Conservation (phyloP, 176 grass and related monocot genomes). For the Oryza meyeriana region DNA sequence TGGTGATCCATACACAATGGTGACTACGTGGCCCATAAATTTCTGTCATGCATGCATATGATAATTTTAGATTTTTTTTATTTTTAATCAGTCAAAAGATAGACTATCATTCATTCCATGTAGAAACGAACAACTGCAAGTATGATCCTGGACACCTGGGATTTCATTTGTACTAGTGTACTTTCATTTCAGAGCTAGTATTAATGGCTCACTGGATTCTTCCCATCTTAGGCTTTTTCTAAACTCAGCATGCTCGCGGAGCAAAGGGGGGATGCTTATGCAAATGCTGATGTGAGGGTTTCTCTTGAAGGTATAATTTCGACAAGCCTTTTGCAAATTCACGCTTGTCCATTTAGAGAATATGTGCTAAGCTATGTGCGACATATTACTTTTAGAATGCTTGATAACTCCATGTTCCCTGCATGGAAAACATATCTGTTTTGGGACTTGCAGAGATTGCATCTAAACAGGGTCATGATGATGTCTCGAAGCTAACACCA, state of each 20-base stretch:
- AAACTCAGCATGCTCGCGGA: conserved; percentile 79
- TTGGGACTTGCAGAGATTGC: conserved; percentile 67
- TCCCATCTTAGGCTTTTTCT: conserved; percentile 63
- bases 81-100: not conserved
- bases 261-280: conserved; percentile 85
- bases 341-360: not conserved
- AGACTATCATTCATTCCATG: not conserved
- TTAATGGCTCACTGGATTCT: not conserved
- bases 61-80: not conserved
- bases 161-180: not conserved
- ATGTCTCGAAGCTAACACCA: conserved; percentile 71
- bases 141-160: not conserved
- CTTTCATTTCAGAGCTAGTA: not conserved
- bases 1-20: conserved; percentile 93
- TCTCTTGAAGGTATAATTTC: conserved; percentile 72
- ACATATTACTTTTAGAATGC: not conserved
- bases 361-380: conserved; percentile 20
- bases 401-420: not conserved
- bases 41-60: not conserved
- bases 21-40: conserved; percentile 28
- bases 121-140: not conserved
- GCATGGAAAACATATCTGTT: not conserved
- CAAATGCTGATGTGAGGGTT: conserved; percentile 87
- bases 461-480: conserved; percentile 67
- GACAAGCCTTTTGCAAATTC: not conserved